Base-by-base conservation (phyloP, 202 grass and related monocot species). In the Panicum hallii region DNA sequence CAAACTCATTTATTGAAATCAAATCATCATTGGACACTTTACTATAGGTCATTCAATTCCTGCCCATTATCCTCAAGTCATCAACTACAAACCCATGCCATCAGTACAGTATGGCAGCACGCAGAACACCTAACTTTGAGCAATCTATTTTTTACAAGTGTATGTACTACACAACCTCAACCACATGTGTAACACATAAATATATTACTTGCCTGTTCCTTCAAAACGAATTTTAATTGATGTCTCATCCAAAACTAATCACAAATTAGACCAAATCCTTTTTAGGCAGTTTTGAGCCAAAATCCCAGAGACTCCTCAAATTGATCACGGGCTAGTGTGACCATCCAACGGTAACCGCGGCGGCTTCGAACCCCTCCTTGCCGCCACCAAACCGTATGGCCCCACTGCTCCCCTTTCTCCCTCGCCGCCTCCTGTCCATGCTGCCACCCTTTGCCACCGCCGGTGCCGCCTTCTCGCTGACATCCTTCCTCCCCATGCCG, bases 321-420 rank as follows among this genome's bases (percentile, higher is more conserved):
- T 17, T 7, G 26, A 13, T 14, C 23, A 8, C n/a, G 1, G 53
- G 40, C 8, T 78, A 90, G 72, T 84, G 89, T 7, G 85, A 90
- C 81, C 81, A 90, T 0, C 84, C 89, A 5, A 87, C 76, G 1
- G 15, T 57, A 55, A 87, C 70, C 54, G 77, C 10, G 5, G 76
- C 81, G 22, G 89, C 48, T 85, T 91, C 81, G 23, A 77, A 88
- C 22, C 85, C 89, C 7, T 91, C 81, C 64, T 92, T 89, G 64
- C 90, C 75, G 64, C 71, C 90, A 78, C 66, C 74, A 49, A 92
- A 83, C 58, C 90, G 69, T 57, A 89, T 85, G 70, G 68, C 72
- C 40, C 82, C 77, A 30, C 69, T 84, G 49, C 83, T 91, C 46
- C 76, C 72, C 63, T 81, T 91, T 62, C 86, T 53, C n/a, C 1